Evolutionary conservation across 768 basidiomycete species (phyloP).

Genomic region (Pisolithus sp.): DNA sequence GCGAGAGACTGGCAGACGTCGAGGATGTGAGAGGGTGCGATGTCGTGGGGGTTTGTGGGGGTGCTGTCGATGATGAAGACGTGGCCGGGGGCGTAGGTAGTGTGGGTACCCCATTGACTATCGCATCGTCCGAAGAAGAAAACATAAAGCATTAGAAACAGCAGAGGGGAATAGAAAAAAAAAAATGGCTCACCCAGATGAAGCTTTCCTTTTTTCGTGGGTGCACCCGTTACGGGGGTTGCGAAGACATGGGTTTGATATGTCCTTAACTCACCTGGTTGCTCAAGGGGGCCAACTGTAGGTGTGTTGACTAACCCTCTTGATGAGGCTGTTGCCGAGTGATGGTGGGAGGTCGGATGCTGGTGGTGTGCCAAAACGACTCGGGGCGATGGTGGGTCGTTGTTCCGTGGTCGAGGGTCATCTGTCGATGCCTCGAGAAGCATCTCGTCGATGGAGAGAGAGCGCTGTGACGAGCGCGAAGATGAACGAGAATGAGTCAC

Average conservation of each 20-base stretch:
- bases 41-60: constrained; percentile 1
- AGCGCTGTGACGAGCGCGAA: constrained; percentile 31
- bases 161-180: neutral
- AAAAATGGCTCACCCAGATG: constrained; percentile 22
- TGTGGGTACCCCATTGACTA: constrained; percentile 15
- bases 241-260: constrained; percentile 70
- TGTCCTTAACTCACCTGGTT: constrained; percentile 33
- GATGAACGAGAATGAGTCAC: constrained; percentile 22
- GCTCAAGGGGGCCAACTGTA: constrained; percentile 23
- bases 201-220: constrained; percentile 58
- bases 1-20: neutral
- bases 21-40: neutral
- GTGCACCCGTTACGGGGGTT: constrained; percentile 66
- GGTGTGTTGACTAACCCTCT: constrained; percentile 16
- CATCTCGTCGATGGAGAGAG: constrained; percentile 41
- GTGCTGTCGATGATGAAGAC: constrained; percentile 1
- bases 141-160: neutral
- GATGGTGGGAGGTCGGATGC: constrained; percentile 17
- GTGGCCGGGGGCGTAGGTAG: constrained; percentile 12
- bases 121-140: neutral
- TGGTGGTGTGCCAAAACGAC: constrained; percentile 26
- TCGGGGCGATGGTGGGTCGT: constrained; percentile 27
- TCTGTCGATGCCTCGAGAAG: constrained; percentile 40
- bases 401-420: constrained; percentile 26
- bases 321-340: constrained; percentile 8